Percentiles rank a stretch among this genome's conserved stretches.
phyloP scores from a whole-genome alignment of 306 rosid species.

The Prosopis cineraria region DNA sequence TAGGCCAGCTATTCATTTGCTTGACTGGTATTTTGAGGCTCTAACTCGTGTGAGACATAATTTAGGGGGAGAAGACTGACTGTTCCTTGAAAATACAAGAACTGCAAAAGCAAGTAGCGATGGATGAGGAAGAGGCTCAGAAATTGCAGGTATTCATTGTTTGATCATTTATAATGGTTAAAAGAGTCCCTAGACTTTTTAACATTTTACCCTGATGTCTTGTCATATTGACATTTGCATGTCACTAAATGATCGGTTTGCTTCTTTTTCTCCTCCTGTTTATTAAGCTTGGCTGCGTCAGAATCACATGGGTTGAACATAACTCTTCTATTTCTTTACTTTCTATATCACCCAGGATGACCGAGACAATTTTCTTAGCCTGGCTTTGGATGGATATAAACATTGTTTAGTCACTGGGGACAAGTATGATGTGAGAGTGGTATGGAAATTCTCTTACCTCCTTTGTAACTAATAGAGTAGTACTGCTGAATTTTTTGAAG shows the following conservation, averaged over 20 bases:
- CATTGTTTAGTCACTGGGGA: constrained; percentile 81
- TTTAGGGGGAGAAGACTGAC: constrained; percentile 87
- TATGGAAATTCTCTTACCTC: constrained; percentile 48
- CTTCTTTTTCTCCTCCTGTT: not conserved
- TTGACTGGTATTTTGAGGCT: constrained; percentile 17
- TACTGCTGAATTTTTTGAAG: constrained; percentile 7
- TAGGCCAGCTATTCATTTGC: constrained; percentile 6
- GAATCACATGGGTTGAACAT: not conserved
- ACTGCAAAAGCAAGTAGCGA: constrained; percentile 86
- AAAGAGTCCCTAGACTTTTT: constrained; percentile 14
- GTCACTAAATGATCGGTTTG: constrained; percentile 6
- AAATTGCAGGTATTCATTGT: constrained; percentile 70
- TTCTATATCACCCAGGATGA: constrained; percentile 68
- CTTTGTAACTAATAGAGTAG: constrained; percentile 21
- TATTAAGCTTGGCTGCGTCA: not conserved
- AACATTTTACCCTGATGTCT: not conserved
- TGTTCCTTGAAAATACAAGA: constrained; percentile 76
- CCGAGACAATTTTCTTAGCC: constrained; percentile 80
- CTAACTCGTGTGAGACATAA: constrained; percentile 20
- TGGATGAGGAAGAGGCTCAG: constrained; percentile 91
- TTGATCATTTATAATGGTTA: constrained; percentile 16
- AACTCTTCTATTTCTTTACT: constrained; percentile 16
- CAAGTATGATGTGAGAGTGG: constrained; percentile 96
- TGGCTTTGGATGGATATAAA: constrained; percentile 87
- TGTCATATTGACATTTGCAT: not conserved